Evolutionary conservation across 805 yeast species (phyloP).

Genomic region (Ogataea henricii): DNA sequence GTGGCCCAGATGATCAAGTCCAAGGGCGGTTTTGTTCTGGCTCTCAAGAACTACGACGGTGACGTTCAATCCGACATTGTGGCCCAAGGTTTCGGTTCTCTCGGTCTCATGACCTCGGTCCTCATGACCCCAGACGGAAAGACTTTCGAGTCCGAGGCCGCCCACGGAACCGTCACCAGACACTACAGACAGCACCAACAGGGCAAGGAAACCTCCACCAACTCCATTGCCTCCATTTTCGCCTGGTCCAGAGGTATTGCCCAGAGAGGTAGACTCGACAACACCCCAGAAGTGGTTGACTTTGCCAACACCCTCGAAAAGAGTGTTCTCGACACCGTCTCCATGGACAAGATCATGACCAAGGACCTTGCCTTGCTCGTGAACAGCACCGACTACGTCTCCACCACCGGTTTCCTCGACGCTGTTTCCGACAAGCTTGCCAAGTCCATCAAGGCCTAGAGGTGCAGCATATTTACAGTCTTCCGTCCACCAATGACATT

Average conservation of each 20-base stretch:
- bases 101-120: constrained; percentile 83
- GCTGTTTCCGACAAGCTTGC: constrained; percentile 60
- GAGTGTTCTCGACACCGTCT: constrained; percentile 72
- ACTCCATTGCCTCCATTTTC: constrained; percentile 81
- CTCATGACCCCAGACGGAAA: constrained; percentile 84
- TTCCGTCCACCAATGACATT: not conserved
- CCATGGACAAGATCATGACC: constrained; percentile 75
- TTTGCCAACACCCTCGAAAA: constrained; percentile 68
- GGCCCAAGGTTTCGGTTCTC: constrained; percentile 84
- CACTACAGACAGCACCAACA: constrained; percentile 80
- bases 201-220: constrained; percentile 82
- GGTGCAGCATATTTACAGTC: not conserved
- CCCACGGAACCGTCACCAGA: constrained; percentile 87
- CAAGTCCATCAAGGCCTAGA: constrained; percentile 16
- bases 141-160: constrained; percentile 84
- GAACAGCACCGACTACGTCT: constrained; percentile 62
- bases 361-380: constrained; percentile 75
- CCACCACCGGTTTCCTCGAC: constrained; percentile 74
- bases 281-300: constrained; percentile 66
- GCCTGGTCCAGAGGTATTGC: constrained; percentile 87
- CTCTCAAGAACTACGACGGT: constrained; percentile 83
- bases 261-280: constrained; percentile 78
- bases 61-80: constrained; percentile 85
- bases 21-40: constrained; percentile 79
- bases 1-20: constrained; percentile 88